Conservation (phyloP, 2,329 filamentous ascomycete genomes). For the Chrysosporium queenslandicum region DNA sequence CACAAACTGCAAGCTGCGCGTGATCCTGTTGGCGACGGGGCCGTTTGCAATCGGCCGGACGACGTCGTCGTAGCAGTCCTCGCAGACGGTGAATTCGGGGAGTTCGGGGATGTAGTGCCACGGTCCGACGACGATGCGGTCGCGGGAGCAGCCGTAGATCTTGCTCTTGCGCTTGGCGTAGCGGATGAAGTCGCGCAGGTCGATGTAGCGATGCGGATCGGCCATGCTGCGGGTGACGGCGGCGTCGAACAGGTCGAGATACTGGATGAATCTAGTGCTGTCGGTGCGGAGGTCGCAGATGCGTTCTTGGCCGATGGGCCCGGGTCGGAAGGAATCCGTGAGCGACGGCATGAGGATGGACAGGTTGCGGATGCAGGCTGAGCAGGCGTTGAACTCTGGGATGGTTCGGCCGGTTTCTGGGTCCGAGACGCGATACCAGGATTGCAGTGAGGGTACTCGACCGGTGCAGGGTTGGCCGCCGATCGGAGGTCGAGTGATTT, state of each 20-base stretch:
- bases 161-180: slow-evolving; percentile 51
- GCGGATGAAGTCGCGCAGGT: slow-evolving; percentile 54
- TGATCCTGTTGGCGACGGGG: slow-evolving; percentile 44
- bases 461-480: slow-evolving; percentile 50
- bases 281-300: slow-evolving; percentile 61
- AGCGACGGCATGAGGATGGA: slow-evolving; percentile 65
- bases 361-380: slow-evolving; percentile 60
- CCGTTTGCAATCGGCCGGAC: slow-evolving; percentile 57
- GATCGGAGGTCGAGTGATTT: slow-evolving; percentile 54
- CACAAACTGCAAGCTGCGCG: slow-evolving; percentile 42
- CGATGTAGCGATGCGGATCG: slow-evolving; percentile 30
- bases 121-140: slow-evolving; percentile 51
- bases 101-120: slow-evolving; percentile 73
- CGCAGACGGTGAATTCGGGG: slow-evolving; percentile 72
- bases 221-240: slow-evolving; percentile 39
- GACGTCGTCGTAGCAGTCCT: slow-evolving; percentile 73
- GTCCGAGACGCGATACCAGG: slow-evolving; percentile 69
- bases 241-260: slow-evolving; percentile 48
- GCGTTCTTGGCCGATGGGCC: slow-evolving; percentile 41
- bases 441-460: slow-evolving; percentile 46
- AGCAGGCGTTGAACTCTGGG: slow-evolving; percentile 64
- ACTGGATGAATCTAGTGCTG: slow-evolving; percentile 47
- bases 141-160: slow-evolving; percentile 54
- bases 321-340: slow-evolving; percentile 50
- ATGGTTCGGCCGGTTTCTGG: slow-evolving; percentile 54